phyloP scores from a whole-genome alignment of 306 rosid genomes.

The Myrica gale region DNA sequence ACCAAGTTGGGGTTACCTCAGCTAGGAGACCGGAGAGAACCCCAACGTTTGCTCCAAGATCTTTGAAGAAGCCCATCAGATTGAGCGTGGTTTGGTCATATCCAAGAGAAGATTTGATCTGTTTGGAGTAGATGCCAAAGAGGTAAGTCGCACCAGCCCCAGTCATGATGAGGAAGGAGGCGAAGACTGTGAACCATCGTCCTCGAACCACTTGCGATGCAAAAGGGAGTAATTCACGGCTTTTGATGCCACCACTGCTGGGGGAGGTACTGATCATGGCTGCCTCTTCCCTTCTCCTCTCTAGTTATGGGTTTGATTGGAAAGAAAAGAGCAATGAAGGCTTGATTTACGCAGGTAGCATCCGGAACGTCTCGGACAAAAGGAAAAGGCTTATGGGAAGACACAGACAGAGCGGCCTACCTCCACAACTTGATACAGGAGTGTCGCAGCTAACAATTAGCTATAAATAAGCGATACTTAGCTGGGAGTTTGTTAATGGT shows the following conservation, averaged over 20 bases:
- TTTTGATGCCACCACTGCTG: background rate
- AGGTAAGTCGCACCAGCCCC: slow-evolving; percentile 53
- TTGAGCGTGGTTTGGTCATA: slow-evolving; percentile 49
- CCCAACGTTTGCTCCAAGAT: slow-evolving; percentile 49
- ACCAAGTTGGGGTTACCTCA: slow-evolving; percentile 52
- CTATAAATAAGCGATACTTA: too few species aligned
- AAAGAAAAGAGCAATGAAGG: background rate
- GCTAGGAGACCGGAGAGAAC: slow-evolving; percentile 47
- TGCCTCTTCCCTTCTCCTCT: background rate
- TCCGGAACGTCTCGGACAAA: too few species aligned
- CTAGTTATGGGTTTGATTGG: background rate
- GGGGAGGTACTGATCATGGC: background rate
- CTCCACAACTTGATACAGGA: too few species aligned
- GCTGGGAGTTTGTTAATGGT: too few species aligned
- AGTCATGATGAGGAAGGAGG: slow-evolving; percentile 52
- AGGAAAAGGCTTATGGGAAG: too few species aligned
- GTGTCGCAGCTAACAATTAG: too few species aligned
- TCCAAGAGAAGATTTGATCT: slow-evolving; percentile 45
- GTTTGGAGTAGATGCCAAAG: slow-evolving; percentile 43
- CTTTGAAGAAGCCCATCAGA: slow-evolving; percentile 45
- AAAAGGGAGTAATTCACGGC: background rate
- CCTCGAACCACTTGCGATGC: slow-evolving; percentile 28
- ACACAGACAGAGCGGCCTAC: too few species aligned
- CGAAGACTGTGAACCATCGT: slow-evolving; percentile 49
- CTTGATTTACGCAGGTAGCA: too few species aligned